Evolutionary conservation across 768 basidiomycete genomes (phyloP), one percentile per base, ranked within the genome.

Genomic region (Macrolepiota dolichaula): DNA sequence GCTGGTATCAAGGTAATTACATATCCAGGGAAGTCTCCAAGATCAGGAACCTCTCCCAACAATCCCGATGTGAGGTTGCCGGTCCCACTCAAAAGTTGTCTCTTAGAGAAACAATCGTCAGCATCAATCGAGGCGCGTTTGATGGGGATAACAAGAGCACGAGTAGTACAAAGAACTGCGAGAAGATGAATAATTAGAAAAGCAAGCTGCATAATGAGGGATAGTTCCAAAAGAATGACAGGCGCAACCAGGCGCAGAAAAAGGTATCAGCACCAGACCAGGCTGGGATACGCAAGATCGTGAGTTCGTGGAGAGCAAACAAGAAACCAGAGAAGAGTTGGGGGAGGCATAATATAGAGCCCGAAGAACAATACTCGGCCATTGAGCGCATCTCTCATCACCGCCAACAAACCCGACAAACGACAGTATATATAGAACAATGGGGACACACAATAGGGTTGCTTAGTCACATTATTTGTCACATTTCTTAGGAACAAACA

Each of bases 111-210:
- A 56, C 29, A 17, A 9, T 53, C 32, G 2, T 52, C 46, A 36
- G 54, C 49, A 4, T 63, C 50, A 11, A 67, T 50, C 36, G 35
- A 65, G 51, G 67, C 27, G 15, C 62, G 65, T 53, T 62, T 65
- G 42, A 69, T 46, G 37, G 70, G 71, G 37, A 70, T 67, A 17
- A 63, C 57, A 29, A 49, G 32, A 22, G 55, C 42, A 10, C 32
- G 55, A 15, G 11, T 44, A 56, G 35, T 27, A 11, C 17, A 47
- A n/a, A 56, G 32, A 17, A 53, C 49, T 32, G 52, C 49, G 13
- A 57, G 36, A 19, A 54, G 29, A 63, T 50, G 40, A 22, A 40
- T 19, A 32, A 55, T 13, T 27, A 55, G 32, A 27, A 22, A 15
- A 24, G 32, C 38, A 9, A 9, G n/a, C 32, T 38, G 61, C 61